Base-by-base conservation (phyloP, 2,329 filamentous ascomycete genomes). In the Cladosporium cucumerinum region DNA sequence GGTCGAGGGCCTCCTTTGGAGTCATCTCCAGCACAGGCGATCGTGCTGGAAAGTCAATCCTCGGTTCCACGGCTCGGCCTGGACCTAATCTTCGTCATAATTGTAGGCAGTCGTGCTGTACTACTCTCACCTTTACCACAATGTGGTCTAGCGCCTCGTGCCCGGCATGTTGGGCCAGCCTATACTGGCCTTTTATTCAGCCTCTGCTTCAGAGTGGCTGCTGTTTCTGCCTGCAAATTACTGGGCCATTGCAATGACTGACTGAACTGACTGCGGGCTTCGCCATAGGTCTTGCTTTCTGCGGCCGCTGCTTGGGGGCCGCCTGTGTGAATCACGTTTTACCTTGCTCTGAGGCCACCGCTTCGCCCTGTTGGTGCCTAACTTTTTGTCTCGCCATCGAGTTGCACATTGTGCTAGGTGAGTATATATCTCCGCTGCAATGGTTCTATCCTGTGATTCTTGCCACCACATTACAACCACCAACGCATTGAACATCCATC, bases 351-450 rank as follows among this genome's bases (percentile, higher is more conserved):
- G 51, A 54, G 51, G 51, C 26, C 26, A 16, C 51, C 26, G 26
- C 26, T 46, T 46, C 51, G 49, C 51, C 51, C 51, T 30, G 51
- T 54, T 54, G 51, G 51, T 54, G 51, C 51, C 51, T 54, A 54
- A 30, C 16, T 23, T 43, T 46, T 54, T 52, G 51, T 54, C 51
- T 54, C 25, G 51, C 51, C 51, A 18, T 54, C 4, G 7, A 8
- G 51, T 54, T 32, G 28, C 51, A 28, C 51, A 28, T 46, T 54
- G 51, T 54, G 51, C 30, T 54, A 54, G 26, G 28, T n/a, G 5
- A 28, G 12, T 52, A 54, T 30, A 32, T 46, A 46, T 46, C n/a
- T 46, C 12, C 30, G 51, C 25, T 16, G 23, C 51, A 21, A 32
- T 21, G 26, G 14, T 10, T 5, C 18, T 30, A 2, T 54, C 18